phyloP scores from a whole-genome alignment of 805 yeast genomes.

The Metschnikowia matae region DNA sequence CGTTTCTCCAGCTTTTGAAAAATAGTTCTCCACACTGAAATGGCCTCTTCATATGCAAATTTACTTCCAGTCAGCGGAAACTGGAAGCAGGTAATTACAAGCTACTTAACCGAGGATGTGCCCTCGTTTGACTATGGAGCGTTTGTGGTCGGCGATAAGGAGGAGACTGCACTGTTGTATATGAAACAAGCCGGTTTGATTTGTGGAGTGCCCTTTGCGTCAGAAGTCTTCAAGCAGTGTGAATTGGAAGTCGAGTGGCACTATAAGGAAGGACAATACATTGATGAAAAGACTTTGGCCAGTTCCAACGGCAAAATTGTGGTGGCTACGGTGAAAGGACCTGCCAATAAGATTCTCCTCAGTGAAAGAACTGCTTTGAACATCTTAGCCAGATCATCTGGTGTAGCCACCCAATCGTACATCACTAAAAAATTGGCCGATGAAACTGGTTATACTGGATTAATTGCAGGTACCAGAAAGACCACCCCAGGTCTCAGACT shows the following conservation, averaged over 20 bases:
- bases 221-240: constrained; percentile 78
- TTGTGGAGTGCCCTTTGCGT: constrained; percentile 86
- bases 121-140: constrained; percentile 96
- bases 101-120: constrained; percentile 80
- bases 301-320: constrained; percentile 52
- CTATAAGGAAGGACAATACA: constrained; percentile 59
- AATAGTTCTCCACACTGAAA: constrained; percentile 1
- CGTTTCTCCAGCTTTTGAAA: not conserved
- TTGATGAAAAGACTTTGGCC: constrained; percentile 40
- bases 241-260: constrained; percentile 70
- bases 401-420: constrained; percentile 75
- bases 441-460: constrained; percentile 66
- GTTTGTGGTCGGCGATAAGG: constrained; percentile 79
- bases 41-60: constrained; percentile 37
- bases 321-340: constrained; percentile 77
- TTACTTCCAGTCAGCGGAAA: constrained; percentile 70
- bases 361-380: constrained; percentile 88
- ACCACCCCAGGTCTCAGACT: constrained; percentile 95
- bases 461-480: constrained; percentile 93
- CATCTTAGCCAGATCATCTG: constrained; percentile 76
- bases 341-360: constrained; percentile 70
- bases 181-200: constrained; percentile 79
- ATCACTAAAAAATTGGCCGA: constrained; percentile 58
- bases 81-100: constrained; percentile 78
- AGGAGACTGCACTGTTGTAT: constrained; percentile 68